These are phyloP conservation scores for Yarrowia sp. DNA, from an alignment of 805 yeast species.

Conservation along the genomic window DNA sequence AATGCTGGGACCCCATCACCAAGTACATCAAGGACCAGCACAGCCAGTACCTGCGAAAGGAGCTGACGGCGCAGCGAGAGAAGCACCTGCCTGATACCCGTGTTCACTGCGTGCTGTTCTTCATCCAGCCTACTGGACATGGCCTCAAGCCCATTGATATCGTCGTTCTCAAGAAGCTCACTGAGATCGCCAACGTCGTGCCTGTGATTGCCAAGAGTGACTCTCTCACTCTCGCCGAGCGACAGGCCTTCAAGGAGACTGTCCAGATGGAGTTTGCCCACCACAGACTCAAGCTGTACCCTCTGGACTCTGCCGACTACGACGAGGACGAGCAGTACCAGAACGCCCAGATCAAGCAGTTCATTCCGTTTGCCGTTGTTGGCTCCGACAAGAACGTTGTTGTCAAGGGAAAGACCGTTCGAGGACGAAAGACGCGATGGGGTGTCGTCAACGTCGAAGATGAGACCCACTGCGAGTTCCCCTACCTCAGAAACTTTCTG, in stretches of 20 bases:
- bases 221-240: conserved; percentile 80
- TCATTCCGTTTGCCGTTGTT: conserved; percentile 87
- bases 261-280: conserved; percentile 67
- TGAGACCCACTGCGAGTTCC: conserved; percentile 92
- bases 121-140: conserved; percentile 82
- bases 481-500: conserved; percentile 86
- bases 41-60: conserved; percentile 84
- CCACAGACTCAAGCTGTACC: conserved; percentile 76
- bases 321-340: conserved; percentile 41
- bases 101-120: conserved; percentile 89
- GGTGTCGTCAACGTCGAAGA: conserved; percentile 92
- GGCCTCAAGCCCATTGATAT: conserved; percentile 84
- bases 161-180: conserved; percentile 73
- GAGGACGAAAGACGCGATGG: conserved; percentile 93
- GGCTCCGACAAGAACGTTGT: conserved; percentile 82
- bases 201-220: conserved; percentile 96
- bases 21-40: conserved; percentile 95
- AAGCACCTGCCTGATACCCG: conserved; percentile 78
- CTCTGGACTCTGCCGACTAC: conserved; percentile 56
- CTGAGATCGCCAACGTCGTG: conserved; percentile 89
- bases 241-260: conserved; percentile 70
- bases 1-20: conserved; percentile 95
- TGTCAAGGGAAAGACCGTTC: conserved; percentile 72
- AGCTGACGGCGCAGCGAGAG: conserved; percentile 92
- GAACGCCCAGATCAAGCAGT: conserved; percentile 38